Percentiles rank a stretch among this genome's conserved stretches.
These are phyloP conservation scores for Dichotomopilus funicola DNA, from an alignment of 2,329 filamentous ascomycete genomes.

Conservation along the genomic window DNA sequence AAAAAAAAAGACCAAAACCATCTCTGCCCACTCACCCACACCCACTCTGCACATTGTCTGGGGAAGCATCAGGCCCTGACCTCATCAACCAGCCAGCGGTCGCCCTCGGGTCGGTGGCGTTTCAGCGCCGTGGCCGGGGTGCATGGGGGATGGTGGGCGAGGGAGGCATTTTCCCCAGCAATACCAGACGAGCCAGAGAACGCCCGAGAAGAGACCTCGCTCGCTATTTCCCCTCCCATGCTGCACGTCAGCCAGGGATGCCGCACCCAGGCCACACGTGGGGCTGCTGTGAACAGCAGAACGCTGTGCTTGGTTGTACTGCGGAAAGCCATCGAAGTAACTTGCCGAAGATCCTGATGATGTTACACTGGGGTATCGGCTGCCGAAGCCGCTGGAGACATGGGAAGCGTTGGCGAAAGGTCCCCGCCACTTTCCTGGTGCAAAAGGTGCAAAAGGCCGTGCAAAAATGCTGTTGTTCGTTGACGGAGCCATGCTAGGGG, in stretches of 20 bases:
- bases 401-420: background rate
- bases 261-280: slow-evolving; percentile 17
- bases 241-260: slow-evolving; percentile 21
- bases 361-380: slow-evolving; percentile 19
- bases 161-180: background rate
- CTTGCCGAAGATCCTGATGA: slow-evolving; percentile 23
- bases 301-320: slow-evolving; percentile 13
- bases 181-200: background rate
- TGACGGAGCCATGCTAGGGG: too few relatives aligned
- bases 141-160: slow-evolving; percentile 11
- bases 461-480: too few relatives aligned
- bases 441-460: too few relatives aligned
- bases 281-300: slow-evolving; percentile 15
- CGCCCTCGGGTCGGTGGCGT: slow-evolving; percentile 17
- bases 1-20: background rate
- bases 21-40: background rate
- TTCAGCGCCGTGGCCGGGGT: slow-evolving; percentile 24
- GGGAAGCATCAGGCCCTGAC: slow-evolving; percentile 12
- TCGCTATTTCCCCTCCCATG: background rate
- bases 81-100: slow-evolving; percentile 9
- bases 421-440: background rate
- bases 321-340: slow-evolving; percentile 18
- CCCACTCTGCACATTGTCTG: slow-evolving; percentile 2
- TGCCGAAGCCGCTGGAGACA: slow-evolving; percentile 15
- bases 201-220: too few relatives aligned